Conservation (phyloP, 345 rosid species). For the Populus euphratica region DNA sequence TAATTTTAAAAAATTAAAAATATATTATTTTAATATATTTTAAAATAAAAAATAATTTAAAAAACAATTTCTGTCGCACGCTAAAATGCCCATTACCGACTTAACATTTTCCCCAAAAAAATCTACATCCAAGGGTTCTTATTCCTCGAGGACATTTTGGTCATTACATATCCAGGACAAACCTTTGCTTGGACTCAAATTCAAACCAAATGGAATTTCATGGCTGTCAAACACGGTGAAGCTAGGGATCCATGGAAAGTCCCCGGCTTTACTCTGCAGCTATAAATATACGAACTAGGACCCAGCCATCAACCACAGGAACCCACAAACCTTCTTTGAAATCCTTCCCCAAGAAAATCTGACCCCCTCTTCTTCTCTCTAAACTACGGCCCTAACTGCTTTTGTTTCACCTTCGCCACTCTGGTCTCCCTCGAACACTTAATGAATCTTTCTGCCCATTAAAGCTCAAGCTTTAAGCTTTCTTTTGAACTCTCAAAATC, state of each 20-base stretch:
- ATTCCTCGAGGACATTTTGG: constrained; percentile 7
- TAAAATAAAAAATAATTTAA: no score
- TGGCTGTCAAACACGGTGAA: neutral
- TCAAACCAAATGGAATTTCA: constrained; percentile 1
- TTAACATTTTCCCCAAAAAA: no score
- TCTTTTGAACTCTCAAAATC: neutral
- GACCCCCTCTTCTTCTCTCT: neutral
- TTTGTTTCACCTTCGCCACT: neutral
- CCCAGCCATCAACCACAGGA: neutral
- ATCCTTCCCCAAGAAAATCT: neutral
- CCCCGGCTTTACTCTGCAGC: constrained; percentile 14
- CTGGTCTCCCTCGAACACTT: neutral
- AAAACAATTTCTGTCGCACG: no score
- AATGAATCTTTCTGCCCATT: neutral
- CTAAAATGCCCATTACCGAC: no score
- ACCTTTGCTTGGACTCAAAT: neutral
- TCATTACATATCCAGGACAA: neutral
- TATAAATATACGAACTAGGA: constrained; percentile 38
- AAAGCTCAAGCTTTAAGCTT: neutral
- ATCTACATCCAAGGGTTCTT: neutral
- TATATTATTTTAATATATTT: no score
- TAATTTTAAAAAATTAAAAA: no score
- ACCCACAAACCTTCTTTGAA: neutral
- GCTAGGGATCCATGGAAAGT: neutral
- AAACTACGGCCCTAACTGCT: neutral